Evolutionary conservation across 129 eudicot species (phyloP).

Genomic region (Centrapalus pauciflorus): DNA sequence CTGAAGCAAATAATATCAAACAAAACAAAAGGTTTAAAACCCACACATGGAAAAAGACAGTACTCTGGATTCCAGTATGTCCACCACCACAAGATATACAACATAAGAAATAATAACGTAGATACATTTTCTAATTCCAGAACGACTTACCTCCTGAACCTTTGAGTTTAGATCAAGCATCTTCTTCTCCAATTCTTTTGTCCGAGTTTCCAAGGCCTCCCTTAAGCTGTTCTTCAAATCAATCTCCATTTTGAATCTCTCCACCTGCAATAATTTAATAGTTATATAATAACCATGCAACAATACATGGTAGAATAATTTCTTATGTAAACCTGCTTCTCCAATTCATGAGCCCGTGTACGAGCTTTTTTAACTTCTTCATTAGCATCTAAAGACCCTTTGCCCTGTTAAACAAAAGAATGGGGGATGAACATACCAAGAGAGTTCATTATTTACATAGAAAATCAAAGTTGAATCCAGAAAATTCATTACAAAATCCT

Average conservation of each 20-base stretch:
- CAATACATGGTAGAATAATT: neutral
- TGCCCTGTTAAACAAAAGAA: slow-evolving; percentile 30
- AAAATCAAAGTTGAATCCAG: neutral
- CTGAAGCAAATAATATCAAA: slow-evolving; percentile 35
- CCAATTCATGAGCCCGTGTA: slow-evolving; percentile 47
- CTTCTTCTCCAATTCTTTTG: slow-evolving; percentile 46
- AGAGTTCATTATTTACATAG: neutral
- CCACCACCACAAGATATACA: neutral
- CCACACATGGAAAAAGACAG: neutral
- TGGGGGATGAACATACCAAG: neutral
- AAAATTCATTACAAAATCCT: neutral
- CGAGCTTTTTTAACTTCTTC: slow-evolving; percentile 49
- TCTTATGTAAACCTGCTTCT: slow-evolving; percentile 48
- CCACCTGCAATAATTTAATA: slow-evolving; percentile 34
- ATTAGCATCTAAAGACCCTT: slow-evolving; percentile 46
- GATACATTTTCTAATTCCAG: neutral
- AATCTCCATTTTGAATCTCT: slow-evolving; percentile 47
- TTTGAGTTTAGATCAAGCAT: slow-evolving; percentile 40
- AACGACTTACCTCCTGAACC: slow-evolving; percentile 44
- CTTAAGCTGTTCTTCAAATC: slow-evolving; percentile 43
- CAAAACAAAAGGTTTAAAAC: slow-evolving; percentile 1
- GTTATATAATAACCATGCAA: neutral
- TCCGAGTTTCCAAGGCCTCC: slow-evolving; percentile 44
- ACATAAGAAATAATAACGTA: neutral
- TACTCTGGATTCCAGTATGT: neutral